Evolutionary conservation across 2,329 filamentous ascomycete genomes (phyloP).

Genomic region (Claviceps sp.): DNA sequence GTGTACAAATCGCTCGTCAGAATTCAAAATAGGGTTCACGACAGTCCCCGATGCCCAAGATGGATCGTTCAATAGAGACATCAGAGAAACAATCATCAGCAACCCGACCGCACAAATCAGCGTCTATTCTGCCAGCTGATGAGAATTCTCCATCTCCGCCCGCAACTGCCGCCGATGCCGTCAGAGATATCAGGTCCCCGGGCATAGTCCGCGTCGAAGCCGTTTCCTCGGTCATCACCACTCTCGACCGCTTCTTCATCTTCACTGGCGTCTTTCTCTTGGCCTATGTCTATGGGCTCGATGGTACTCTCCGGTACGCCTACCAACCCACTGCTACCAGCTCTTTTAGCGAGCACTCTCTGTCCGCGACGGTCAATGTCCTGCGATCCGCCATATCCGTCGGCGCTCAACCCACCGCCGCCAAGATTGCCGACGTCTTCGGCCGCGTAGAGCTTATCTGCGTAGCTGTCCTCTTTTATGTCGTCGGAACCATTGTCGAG

Average conservation of each 20-base stretch:
- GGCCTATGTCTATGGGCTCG: slow-evolving; percentile 50
- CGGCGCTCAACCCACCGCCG: slow-evolving; percentile 45
- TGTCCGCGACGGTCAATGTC: slow-evolving; percentile 44
- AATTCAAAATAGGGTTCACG: background rate
- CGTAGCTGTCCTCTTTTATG: slow-evolving; percentile 34
- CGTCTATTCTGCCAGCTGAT: background rate
- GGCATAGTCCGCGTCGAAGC: slow-evolving; percentile 49
- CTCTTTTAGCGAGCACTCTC: slow-evolving; percentile 36
- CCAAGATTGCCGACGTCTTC: slow-evolving; percentile 52
- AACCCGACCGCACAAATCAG: slow-evolving; percentile 3
- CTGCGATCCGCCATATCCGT: slow-evolving; percentile 45
- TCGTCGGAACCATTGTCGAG: slow-evolving; percentile 44
- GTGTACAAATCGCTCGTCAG: background rate
- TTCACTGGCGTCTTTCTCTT: slow-evolving; percentile 49
- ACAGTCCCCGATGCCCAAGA: background rate
- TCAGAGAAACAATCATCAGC: background rate
- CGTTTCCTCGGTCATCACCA: slow-evolving; percentile 37
- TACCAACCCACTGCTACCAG: slow-evolving; percentile 43
- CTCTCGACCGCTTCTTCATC: slow-evolving; percentile 38
- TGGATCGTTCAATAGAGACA: background rate
- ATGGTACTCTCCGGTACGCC: slow-evolving; percentile 40
- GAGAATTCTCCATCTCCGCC: background rate
- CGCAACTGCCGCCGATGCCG: slow-evolving; percentile 12
- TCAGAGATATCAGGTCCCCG: slow-evolving; percentile 25
- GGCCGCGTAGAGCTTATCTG: slow-evolving; percentile 49